These are phyloP conservation scores for Silene coronaria DNA, from an alignment of 179 eudicot genomes.

Conservation along the genomic window DNA sequence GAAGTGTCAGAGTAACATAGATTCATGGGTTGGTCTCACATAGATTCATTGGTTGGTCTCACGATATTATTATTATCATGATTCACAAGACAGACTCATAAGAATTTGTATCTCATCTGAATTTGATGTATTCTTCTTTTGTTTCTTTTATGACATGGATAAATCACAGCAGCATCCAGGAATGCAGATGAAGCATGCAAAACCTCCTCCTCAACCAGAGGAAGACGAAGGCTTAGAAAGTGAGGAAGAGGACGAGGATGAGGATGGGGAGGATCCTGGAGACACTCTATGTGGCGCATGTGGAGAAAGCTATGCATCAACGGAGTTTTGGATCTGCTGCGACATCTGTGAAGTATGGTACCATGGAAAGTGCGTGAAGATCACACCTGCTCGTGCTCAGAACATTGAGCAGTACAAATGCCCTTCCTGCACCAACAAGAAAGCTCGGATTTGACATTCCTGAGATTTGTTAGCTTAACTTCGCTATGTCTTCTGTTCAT, in stretches of 20 bases:
- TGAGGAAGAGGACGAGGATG: conserved; percentile 45
- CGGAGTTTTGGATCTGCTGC: conserved; percentile 90
- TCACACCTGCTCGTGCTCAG: conserved; percentile 83
- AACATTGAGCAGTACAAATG: conserved; percentile 91
- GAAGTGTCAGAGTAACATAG: too few species aligned
- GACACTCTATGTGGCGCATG: conserved; percentile 82
- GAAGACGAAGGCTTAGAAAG: conserved; percentile 33
- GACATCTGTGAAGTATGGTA: conserved; percentile 92
- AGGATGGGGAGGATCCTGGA: conserved; percentile 64
- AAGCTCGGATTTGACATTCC: conserved; percentile 43
- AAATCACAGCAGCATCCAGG: conserved; percentile 12
- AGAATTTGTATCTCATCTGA: neutral
- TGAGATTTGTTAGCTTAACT: neutral
- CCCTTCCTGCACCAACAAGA: conserved; percentile 77
- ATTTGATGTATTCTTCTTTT: neutral
- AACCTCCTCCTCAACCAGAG: conserved; percentile 28
- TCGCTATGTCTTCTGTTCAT: conserved; percentile 18
- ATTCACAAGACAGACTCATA: neutral
- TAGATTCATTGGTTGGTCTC: too few species aligned
- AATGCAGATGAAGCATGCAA: conserved; percentile 40
- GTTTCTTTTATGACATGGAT: neutral
- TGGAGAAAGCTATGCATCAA: conserved; percentile 58
- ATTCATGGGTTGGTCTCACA: too few species aligned
- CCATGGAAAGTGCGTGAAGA: conserved; percentile 90
- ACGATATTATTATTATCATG: neutral